These are phyloP conservation scores for Glonium stellatum DNA, from an alignment of 495 filamentous ascomycete species.

Conservation along the genomic window DNA sequence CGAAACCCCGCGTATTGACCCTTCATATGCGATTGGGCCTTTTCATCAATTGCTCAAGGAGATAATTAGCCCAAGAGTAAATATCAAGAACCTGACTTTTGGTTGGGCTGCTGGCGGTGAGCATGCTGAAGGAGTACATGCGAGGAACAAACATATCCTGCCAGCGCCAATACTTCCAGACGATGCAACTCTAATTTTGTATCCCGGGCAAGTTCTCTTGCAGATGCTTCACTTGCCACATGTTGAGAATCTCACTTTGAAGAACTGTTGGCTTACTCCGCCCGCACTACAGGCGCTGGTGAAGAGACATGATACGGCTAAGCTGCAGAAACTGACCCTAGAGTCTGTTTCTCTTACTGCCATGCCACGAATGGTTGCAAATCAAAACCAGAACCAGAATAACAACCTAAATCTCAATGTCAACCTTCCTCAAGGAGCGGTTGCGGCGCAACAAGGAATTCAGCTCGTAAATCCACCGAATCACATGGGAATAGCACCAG, in stretches of 20 bases:
- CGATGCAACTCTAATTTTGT: constrained; percentile 14
- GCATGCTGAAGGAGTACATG: constrained; percentile 44
- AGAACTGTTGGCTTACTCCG: constrained; percentile 38
- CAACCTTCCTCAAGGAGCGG: not conserved
- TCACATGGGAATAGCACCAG: not conserved
- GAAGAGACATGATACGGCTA: constrained; percentile 16
- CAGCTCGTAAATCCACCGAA: not conserved
- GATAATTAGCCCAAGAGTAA: constrained; percentile 34
- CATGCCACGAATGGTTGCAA: constrained; percentile 15
- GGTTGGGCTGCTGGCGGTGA: constrained; percentile 55
- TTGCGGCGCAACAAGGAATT: not conserved
- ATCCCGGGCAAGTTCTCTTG: not conserved
- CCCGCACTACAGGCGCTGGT: constrained; percentile 25
- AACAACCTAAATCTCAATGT: not conserved
- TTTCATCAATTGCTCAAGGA: constrained; percentile 43
- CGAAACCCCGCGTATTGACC: constrained; percentile 36
- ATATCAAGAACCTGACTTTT: constrained; percentile 46
- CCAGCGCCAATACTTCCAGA: constrained; percentile 44
- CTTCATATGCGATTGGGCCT: constrained; percentile 37
- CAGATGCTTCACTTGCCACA: constrained; percentile 26
- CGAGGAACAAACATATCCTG: constrained; percentile 46
- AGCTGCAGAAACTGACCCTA: constrained; percentile 28
- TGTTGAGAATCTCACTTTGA: constrained; percentile 31
- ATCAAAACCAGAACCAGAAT: constrained; percentile 9
- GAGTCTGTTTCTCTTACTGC: constrained; percentile 36